A percentile compares a stretch with the other conserved stretches of the same genome.
phyloP scores from a whole-genome alignment of 192 early-diverging fungal species.

The Podila epicladia region DNA sequence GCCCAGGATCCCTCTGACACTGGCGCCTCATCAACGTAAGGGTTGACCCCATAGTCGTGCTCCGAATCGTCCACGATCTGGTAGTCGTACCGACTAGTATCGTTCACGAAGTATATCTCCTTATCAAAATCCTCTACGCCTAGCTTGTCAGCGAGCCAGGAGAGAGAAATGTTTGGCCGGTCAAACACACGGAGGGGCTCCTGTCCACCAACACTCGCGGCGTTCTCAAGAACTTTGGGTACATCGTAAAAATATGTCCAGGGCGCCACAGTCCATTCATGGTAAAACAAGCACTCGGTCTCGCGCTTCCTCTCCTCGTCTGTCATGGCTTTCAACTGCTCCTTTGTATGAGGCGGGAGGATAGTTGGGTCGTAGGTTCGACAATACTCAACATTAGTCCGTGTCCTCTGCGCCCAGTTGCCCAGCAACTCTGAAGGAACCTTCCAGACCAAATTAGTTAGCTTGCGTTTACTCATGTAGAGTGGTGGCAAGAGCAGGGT shows the following conservation, averaged over 20 bases:
- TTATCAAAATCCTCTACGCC: background rate
- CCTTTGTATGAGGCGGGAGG: too few species aligned
- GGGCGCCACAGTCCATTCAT: constrained; percentile 7
- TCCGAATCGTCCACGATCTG: constrained; percentile 21
- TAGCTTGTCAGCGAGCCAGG: constrained; percentile 10
- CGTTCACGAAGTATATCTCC: constrained; percentile 22
- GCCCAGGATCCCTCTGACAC: background rate
- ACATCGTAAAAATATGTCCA: constrained; percentile 15
- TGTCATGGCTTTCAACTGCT: background rate
- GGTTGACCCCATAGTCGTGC: background rate
- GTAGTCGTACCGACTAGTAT: background rate
- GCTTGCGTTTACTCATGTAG: background rate
- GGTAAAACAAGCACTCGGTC: constrained; percentile 2
- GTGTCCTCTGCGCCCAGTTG: background rate
- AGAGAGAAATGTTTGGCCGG: constrained; percentile 8
- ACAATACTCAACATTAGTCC: background rate
- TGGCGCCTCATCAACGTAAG: background rate
- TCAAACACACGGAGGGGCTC: constrained; percentile 16
- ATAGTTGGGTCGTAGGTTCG: too few species aligned
- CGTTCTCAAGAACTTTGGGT: background rate
- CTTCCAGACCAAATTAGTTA: background rate
- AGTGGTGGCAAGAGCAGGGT: constrained; percentile 56
- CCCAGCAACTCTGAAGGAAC: background rate
- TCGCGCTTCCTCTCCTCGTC: background rate
- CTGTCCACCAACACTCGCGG: background rate